Base-by-base conservation (phyloP, 73 alveolate species). In the Paraurostyla sp. region DNA sequence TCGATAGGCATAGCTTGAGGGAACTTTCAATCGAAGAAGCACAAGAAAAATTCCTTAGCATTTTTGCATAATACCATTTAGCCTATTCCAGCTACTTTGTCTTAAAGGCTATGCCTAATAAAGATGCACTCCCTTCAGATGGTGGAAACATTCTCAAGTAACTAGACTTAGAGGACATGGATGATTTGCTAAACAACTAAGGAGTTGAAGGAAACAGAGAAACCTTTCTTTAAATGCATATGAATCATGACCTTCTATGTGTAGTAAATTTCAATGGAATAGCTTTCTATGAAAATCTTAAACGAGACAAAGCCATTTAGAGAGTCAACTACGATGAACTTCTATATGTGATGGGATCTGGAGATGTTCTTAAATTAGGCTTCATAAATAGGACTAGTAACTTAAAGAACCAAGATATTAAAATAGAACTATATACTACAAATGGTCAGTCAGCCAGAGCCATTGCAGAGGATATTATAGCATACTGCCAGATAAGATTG, bases 401-500 rank as follows among this genome's bases (percentile, higher is more conserved):
- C 46, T 40, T 2, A 60, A n/a, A 83, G 50, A 32, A 32, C 38
- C 20, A n/a, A 18, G 92, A 85, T 49, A 48, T 76, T 2, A 85
- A 51, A 45, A 49, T 85, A 0, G 92, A 85, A 20, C 29, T 85
- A 4, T 48, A 60, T 18, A 38, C 82, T 35, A 54, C 69, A 0
- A 59, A 81, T 65, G 51, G 51, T 1, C 68, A 49, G 43, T 22
- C 57, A 27, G 76, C 92, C 6, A 65, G 92, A 69, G 41, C 50
- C 9, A 49, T 85, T 25, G 92, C 92, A 22, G 92, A 85, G 35
- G 92, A 85, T 35, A 85, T 69, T 9, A 45, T 85, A 4, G 80
- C 92, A 18, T 60, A 65, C 60, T 48, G 80, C 41, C 43, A 85
- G 59, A 35, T 85, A 25, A 40, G 38, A 23, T 54, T 85, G 52